phyloP scores from a whole-genome alignment of 345 rosid genomes.

The Camelina hispida region DNA sequence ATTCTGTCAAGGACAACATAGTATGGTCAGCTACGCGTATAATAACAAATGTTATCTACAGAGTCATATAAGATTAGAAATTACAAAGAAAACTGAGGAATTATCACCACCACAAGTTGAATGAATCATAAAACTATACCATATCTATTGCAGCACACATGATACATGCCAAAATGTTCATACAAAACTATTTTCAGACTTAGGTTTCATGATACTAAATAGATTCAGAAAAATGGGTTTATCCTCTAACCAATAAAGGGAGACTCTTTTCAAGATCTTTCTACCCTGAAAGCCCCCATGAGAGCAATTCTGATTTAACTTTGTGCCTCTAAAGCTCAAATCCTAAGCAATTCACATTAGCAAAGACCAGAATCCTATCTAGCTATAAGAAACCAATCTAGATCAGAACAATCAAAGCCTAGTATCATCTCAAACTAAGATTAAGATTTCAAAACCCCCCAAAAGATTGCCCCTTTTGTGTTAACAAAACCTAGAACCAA shows the following conservation, averaged over 20 bases:
- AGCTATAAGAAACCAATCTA: background rate
- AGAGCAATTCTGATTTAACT: slow-evolving; percentile 19
- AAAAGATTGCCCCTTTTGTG: background rate
- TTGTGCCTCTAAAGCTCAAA: slow-evolving; percentile 15
- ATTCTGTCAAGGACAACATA: slow-evolving; percentile 40
- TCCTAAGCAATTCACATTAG: background rate
- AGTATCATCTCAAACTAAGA: background rate
- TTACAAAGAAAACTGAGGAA: background rate
- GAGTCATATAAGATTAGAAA: background rate
- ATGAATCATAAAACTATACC: too few species aligned
- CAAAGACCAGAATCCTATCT: background rate
- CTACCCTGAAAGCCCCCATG: background rate
- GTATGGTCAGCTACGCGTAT: background rate
- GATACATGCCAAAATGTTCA: too few species aligned
- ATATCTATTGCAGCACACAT: too few species aligned
- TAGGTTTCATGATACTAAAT: background rate
- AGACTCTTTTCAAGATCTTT: slow-evolving; percentile 4
- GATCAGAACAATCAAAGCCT: background rate
- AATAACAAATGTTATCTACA: background rate
- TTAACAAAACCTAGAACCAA: background rate
- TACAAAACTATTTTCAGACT: background rate
- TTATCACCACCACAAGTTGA: background rate
- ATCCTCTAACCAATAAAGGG: background rate
- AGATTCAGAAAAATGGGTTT: background rate
- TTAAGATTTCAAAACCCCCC: slow-evolving; percentile 1